phyloP scores from a whole-genome alignment of 202 grass and related monocot genomes.

The Elaeis oleifera region DNA sequence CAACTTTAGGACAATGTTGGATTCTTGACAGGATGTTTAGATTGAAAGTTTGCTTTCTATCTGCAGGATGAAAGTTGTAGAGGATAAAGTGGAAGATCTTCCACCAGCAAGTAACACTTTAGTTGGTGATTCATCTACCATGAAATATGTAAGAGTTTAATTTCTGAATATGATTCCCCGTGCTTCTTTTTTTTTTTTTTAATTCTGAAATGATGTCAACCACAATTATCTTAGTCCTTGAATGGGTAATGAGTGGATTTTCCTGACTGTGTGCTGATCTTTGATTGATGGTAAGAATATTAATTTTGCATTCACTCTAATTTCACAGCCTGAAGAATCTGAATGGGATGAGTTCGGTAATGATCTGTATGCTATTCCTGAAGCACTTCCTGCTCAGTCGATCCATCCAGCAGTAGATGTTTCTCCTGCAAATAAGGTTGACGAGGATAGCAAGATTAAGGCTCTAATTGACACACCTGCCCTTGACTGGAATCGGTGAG shows the following conservation, averaged over 20 bases:
- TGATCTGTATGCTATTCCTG: slow-evolving; percentile 1
- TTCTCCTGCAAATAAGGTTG: slow-evolving; percentile 33
- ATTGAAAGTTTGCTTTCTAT: slow-evolving; percentile 8
- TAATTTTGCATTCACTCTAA: background rate
- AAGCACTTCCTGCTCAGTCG: background rate
- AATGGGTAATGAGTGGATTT: too few species aligned
- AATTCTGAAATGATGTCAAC: background rate
- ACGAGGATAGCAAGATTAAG: slow-evolving; percentile 48
- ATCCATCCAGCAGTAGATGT: slow-evolving; percentile 22
- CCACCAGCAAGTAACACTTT: background rate
- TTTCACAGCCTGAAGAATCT: slow-evolving; percentile 10
- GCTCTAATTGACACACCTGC: slow-evolving; percentile 54
- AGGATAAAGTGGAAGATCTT: slow-evolving; percentile 35
- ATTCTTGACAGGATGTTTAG: too few species aligned
- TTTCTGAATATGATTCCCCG: background rate
- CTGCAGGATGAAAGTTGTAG: slow-evolving; percentile 63
- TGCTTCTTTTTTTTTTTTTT: background rate
- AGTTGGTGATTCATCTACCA: background rate
- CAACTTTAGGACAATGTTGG: too few species aligned
- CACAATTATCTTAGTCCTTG: too few species aligned
- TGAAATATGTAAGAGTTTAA: slow-evolving; percentile 4
- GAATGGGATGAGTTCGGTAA: slow-evolving; percentile 13
- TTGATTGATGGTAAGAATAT: background rate
- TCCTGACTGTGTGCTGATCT: too few species aligned
- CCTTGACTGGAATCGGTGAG: slow-evolving; percentile 29